A percentile compares a stretch with the other conserved stretches of the same genome.
These are phyloP conservation scores for Cercospora sojina DNA, from an alignment of 2,329 filamentous ascomycete genomes.

Conservation along the genomic window DNA sequence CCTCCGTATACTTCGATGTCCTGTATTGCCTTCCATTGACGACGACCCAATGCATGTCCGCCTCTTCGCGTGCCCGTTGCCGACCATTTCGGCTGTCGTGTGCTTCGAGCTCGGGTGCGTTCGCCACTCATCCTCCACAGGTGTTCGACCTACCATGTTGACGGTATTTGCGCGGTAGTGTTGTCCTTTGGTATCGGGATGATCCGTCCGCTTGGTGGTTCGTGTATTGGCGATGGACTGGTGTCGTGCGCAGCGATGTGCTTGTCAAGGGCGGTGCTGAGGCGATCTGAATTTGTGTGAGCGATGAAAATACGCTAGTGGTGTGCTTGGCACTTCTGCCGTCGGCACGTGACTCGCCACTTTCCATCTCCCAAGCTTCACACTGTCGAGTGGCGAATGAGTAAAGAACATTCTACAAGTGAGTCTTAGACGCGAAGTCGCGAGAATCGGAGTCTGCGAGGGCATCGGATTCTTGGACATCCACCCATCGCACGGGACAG, in stretches of 20 bases:
- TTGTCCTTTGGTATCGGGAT: slow-evolving; percentile 14
- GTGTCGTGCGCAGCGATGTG: slow-evolving; percentile 15
- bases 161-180: slow-evolving; percentile 29
- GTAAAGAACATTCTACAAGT: slow-evolving; percentile 4
- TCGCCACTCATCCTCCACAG: slow-evolving; percentile 22
- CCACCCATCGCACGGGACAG: not conserved
- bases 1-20: slow-evolving; percentile 6
- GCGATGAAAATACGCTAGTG: slow-evolving; percentile 4
- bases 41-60: slow-evolving; percentile 3
- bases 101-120: slow-evolving; percentile 23
- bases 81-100: slow-evolving; percentile 27
- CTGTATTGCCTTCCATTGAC: not conserved
- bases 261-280: slow-evolving; percentile 12
- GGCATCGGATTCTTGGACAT: not conserved
- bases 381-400: not conserved
- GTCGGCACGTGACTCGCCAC: not conserved
- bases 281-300: slow-evolving; percentile 6
- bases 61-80: slow-evolving; percentile 8
- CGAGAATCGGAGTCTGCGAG: not conserved
- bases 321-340: not conserved
- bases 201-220: slow-evolving; percentile 19
- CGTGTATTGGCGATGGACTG: slow-evolving; percentile 25
- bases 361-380: not conserved
- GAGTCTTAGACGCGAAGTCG: not conserved
- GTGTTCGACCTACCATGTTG: slow-evolving; percentile 33